Evolutionary conservation across 1,284 basidiomycete genomes (phyloP), one percentile per base, ranked within the genome.

Genomic region (Pterula multifida): DNA sequence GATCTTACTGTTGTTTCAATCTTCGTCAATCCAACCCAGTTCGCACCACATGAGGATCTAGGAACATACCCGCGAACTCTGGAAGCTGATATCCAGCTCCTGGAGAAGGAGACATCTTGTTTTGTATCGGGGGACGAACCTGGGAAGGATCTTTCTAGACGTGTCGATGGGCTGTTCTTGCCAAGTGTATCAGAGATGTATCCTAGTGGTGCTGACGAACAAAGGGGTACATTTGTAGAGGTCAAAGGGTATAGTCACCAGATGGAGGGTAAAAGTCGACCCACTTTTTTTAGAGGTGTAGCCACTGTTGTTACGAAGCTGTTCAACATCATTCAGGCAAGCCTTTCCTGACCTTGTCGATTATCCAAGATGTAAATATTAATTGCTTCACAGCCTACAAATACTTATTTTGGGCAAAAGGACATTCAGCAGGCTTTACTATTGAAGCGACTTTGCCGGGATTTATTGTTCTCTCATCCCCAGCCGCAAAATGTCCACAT

Each of bases 1-100:
- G 87, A 94, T 54, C 66, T 85, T 44, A 98, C 95, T 0, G 82
- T 98, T 55, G 73, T 97, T 53, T 97, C 94, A 12, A 90, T 98
- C 57, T 98, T 97, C 65, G 93, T 98, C 52, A 98, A 98, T 63
- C 96, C 96, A 0, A 89, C 94, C 6, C 94, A 98, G 68, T 98
- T 98, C 58, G 91, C 94, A 0, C 94, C 92, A 0, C 83, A 91
- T 56, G 96, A 98, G 68, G 96, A 98, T 63, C 79, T 98, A 1
- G 75, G 78, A 11, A 82, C 82, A 1, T 98, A 98, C 65, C 95
- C 95, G 0, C 82, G 92, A 35, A 96, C 92, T 0, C 70, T 88
- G 4, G 71, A 85, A 0, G 62, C 65, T 9, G 81, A 87, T 57
- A 71, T 92, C 49, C 73, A 69, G 36, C 65, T 73, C n/a, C 71